These are phyloP conservation scores for Huntiella moniliformis DNA, from an alignment of 2,329 filamentous ascomycete species.

Conservation along the genomic window DNA sequence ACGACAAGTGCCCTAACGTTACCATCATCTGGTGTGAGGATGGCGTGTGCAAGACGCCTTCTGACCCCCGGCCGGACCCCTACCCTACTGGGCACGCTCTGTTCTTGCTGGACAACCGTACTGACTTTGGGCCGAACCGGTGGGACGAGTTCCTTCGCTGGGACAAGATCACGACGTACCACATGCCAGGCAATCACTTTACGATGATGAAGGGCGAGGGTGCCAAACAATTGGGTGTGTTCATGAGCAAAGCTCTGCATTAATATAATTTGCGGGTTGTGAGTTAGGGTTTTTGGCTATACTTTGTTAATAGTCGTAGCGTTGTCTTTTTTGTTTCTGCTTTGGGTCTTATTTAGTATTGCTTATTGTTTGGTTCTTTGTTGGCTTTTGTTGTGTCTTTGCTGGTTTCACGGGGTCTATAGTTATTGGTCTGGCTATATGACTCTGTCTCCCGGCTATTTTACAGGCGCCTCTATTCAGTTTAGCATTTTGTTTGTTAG, in stretches of 20 bases:
- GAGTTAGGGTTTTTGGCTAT: neutral
- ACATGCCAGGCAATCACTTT: conserved; percentile 59
- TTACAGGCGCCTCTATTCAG: too few relatives aligned
- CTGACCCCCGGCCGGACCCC: conserved; percentile 44
- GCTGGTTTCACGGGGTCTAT: too few relatives aligned
- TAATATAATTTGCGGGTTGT: neutral
- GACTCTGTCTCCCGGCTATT: too few relatives aligned
- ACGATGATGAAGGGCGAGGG: conserved; percentile 51
- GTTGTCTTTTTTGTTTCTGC: neutral
- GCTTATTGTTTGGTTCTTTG: neutral
- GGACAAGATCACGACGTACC: conserved; percentile 41
- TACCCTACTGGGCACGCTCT: conserved; percentile 41
- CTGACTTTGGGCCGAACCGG: conserved; percentile 50
- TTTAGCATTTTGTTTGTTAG: neutral
- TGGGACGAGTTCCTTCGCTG: conserved; percentile 48
- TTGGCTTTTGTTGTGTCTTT: too few relatives aligned
- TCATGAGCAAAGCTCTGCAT: conserved; percentile 20
- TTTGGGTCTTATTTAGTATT: neutral
- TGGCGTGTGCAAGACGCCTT: conserved; percentile 48
- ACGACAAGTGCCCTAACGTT: conserved; percentile 38
- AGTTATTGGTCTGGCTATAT: too few relatives aligned
- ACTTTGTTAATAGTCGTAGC: neutral
- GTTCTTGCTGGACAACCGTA: conserved; percentile 56
- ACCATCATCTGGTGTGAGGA: conserved; percentile 55
- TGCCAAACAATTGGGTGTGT: conserved; percentile 20